These are phyloP conservation scores for Candida oleophila DNA, from an alignment of 805 yeast genomes.

Conservation along the genomic window DNA sequence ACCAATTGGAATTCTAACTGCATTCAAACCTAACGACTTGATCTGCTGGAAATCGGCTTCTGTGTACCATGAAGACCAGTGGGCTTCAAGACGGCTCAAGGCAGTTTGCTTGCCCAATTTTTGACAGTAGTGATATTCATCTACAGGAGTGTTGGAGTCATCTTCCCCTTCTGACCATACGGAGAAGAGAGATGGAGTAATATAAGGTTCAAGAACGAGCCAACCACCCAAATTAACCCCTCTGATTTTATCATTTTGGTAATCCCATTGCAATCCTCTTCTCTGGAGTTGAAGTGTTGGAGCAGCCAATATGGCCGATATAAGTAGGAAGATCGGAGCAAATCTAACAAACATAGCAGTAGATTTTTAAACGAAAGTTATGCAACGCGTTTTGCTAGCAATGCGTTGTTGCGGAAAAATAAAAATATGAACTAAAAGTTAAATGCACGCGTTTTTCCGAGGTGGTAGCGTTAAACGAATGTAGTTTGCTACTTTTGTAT, in stretches of 20 bases:
- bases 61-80: slow-evolving; percentile 78
- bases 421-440: no score
- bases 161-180: slow-evolving; percentile 37
- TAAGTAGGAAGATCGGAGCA: neutral
- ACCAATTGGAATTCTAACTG: slow-evolving; percentile 89
- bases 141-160: slow-evolving; percentile 58
- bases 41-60: slow-evolving; percentile 70
- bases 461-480: no score
- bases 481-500: no score
- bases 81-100: slow-evolving; percentile 49
- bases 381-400: neutral
- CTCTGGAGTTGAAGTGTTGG: slow-evolving; percentile 16
- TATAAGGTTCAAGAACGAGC: slow-evolving; percentile 84
- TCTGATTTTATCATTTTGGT: slow-evolving; percentile 35
- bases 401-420: neutral
- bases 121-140: slow-evolving; percentile 72
- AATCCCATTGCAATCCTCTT: slow-evolving; percentile 28
- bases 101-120: slow-evolving; percentile 63
- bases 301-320: neutral
- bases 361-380: neutral
- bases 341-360: neutral
- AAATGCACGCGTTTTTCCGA: neutral
- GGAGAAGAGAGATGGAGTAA: slow-evolving; percentile 74
- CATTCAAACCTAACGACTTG: slow-evolving; percentile 64
- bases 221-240: slow-evolving; percentile 92